Percentiles rank a stretch among this genome's conserved stretches.
Evolutionary conservation across 2,329 filamentous ascomycete genomes (phyloP).

Genomic region (Fusarium euwallaceae): DNA sequence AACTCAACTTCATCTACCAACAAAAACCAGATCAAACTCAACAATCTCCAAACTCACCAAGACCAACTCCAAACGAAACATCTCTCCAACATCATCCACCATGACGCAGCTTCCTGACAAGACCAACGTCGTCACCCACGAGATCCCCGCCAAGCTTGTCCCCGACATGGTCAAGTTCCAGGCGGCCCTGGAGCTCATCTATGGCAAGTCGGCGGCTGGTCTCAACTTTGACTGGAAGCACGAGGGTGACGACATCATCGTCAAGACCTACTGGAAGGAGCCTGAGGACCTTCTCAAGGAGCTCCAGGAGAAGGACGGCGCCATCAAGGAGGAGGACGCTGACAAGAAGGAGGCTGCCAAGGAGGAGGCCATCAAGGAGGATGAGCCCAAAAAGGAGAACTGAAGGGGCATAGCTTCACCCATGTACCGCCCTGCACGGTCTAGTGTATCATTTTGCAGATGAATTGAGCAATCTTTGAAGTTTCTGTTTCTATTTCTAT

Average conservation of each 20-base stretch:
- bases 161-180: constrained; percentile 9
- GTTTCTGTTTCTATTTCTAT: not conserved
- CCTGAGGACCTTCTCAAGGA: constrained; percentile 5
- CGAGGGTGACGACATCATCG: not conserved
- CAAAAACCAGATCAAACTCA: not conserved
- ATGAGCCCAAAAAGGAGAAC: not conserved
- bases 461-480: not conserved
- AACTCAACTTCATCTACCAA: not conserved
- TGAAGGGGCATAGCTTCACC: not conserved
- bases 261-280: constrained; percentile 3
- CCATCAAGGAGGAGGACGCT: not conserved
- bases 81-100: not conserved
- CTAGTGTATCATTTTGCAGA: not conserved
- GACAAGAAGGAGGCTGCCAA: not conserved
- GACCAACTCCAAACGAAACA: not conserved
- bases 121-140: not conserved
- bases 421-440: not conserved
- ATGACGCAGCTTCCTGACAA: constrained; percentile 10
- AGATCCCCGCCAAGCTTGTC: constrained; percentile 6
- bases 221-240: constrained; percentile 8
- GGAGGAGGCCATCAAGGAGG: not conserved
- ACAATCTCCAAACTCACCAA: not conserved
- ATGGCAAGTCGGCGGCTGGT: not conserved
- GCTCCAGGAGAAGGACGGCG: constrained; percentile 1
- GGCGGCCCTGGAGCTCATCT: not conserved